Evolutionary conservation across 176 grass and related monocot genomes (phyloP).

Genomic region (Cenchrus fungigraminus): DNA sequence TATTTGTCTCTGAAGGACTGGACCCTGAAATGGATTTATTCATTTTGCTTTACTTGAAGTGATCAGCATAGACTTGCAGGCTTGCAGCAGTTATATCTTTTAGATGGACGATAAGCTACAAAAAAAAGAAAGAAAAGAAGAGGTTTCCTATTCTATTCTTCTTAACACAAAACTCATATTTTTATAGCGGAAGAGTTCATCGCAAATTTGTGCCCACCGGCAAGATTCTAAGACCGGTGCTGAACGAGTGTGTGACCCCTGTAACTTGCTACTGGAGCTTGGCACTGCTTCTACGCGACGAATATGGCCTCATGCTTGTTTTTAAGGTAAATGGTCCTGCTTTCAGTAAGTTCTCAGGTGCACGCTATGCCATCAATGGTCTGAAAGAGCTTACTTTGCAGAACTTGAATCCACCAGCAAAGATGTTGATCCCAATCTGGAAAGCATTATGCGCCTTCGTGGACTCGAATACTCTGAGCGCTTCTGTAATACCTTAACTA

Average conservation of each 20-base stretch:
- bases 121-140: background rate
- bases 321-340: constrained; percentile 54
- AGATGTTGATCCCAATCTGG: constrained; percentile 74
- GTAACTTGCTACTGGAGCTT: constrained; percentile 82
- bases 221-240: constrained; percentile 64
- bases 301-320: constrained; percentile 55
- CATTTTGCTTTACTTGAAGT: constrained; percentile 1
- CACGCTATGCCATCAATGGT: background rate
- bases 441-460: constrained; percentile 52
- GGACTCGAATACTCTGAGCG: constrained; percentile 15
- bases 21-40: background rate
- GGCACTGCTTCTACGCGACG: constrained; percentile 56
- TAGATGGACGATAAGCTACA: constrained; percentile 3
- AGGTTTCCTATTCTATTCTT: background rate
- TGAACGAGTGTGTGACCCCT: constrained; percentile 74
- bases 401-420: constrained; percentile 58
- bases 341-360: constrained; percentile 20
- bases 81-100: background rate
- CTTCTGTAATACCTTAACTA: background rate
- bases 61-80: background rate
- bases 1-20: background rate
- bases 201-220: constrained; percentile 61
- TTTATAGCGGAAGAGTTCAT: constrained; percentile 54
- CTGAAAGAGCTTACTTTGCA: constrained; percentile 44
- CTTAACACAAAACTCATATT: background rate